Conservation (phyloP, 2,329 filamentous ascomycete genomes). For the Blastomyces gilchristii region DNA sequence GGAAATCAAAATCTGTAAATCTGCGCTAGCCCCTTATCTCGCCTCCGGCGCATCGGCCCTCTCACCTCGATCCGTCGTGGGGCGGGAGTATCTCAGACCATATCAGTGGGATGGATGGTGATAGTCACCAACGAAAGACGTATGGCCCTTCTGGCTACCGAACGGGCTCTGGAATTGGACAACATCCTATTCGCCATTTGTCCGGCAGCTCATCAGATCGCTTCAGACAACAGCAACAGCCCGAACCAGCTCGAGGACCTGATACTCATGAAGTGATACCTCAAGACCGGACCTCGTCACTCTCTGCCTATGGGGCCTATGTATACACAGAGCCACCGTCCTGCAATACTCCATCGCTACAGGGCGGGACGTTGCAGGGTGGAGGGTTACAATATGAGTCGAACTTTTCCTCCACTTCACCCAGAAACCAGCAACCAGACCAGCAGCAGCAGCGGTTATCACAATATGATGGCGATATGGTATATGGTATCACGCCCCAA, state of each 20-base stretch:
- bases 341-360: constrained; percentile 45
- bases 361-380: constrained; percentile 37
- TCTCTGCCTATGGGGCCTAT: constrained; percentile 40
- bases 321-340: constrained; percentile 46
- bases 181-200: constrained; percentile 44
- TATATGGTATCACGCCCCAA: constrained; percentile 67
- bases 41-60: constrained; percentile 53
- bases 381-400: constrained; percentile 55
- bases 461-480: constrained; percentile 54
- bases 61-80: constrained; percentile 47
- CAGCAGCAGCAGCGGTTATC: constrained; percentile 41
- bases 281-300: constrained; percentile 27
- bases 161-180: constrained; percentile 32
- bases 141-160: constrained; percentile 60
- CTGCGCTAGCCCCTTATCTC: constrained; percentile 53
- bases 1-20: constrained; percentile 50
- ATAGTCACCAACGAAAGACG: constrained; percentile 62
- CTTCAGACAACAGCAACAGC: constrained; percentile 26
- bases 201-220: constrained; percentile 40
- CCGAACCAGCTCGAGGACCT: constrained; percentile 24
- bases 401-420: constrained; percentile 50
- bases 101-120: constrained; percentile 65
- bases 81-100: constrained; percentile 44
- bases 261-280: constrained; percentile 23
- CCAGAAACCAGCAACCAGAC: constrained; percentile 37